These are phyloP conservation scores for Aspergillus felis DNA, from an alignment of 2,329 filamentous ascomycete species.

Conservation along the genomic window DNA sequence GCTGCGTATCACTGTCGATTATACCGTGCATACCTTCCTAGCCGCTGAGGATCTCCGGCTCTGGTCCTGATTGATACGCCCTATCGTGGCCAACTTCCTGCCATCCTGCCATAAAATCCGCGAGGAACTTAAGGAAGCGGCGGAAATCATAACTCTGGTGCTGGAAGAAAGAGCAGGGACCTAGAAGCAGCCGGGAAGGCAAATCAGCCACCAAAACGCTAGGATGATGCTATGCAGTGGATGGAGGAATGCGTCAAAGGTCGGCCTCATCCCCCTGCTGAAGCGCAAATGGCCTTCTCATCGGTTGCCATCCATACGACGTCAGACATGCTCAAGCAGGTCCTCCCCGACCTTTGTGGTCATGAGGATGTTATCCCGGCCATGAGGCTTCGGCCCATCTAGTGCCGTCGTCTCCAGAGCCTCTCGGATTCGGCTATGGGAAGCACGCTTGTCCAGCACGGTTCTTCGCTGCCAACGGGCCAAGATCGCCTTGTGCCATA, in stretches of 20 bases:
- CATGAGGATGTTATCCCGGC: constrained; percentile 5
- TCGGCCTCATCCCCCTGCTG: constrained; percentile 14
- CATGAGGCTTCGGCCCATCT: constrained; percentile 11
- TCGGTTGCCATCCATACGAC: constrained; percentile 22
- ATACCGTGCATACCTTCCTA: constrained; percentile 19
- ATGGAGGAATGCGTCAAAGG: constrained; percentile 21
- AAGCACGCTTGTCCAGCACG: constrained; percentile 42
- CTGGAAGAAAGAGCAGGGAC: constrained; percentile 1
- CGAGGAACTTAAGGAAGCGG: constrained; percentile 6
- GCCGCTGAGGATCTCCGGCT: constrained; percentile 7
- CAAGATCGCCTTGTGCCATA: constrained; percentile 49
- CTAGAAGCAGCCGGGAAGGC: not conserved
- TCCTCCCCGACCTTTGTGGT: constrained; percentile 16
- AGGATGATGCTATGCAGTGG: constrained; percentile 23
- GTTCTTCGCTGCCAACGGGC: constrained; percentile 52
- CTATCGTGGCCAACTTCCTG: constrained; percentile 5
- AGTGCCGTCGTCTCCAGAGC: constrained; percentile 12
- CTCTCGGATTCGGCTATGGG: constrained; percentile 29
- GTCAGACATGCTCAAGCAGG: constrained; percentile 20
- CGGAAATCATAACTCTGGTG: constrained; percentile 7
- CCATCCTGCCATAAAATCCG: constrained; percentile 11
- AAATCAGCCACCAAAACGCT: not conserved
- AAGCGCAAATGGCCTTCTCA: constrained; percentile 17
- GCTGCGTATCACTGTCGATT: constrained; percentile 24
- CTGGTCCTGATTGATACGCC: constrained; percentile 7